Evolutionary conservation across 352 stramenopile genomes (phyloP).

Genomic region (Globisporangium uncinulatum): DNA sequence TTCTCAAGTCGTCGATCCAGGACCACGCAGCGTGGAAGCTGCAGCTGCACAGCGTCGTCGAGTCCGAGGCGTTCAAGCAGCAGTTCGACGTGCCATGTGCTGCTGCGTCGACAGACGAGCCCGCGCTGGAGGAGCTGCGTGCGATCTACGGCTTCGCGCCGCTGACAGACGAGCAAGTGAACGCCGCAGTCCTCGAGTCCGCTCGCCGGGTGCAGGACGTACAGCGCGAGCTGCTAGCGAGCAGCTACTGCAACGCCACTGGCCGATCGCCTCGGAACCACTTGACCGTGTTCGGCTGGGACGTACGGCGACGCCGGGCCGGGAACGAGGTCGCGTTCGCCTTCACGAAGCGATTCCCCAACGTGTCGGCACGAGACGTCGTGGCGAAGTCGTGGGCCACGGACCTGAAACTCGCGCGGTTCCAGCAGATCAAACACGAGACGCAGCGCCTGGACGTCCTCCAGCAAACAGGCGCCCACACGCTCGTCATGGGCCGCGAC

Average conservation of each 20-base stretch:
- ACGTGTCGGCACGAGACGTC: slow-evolving; percentile 22
- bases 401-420: slow-evolving; percentile 26
- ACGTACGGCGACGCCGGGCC: slow-evolving; percentile 25
- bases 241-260: slow-evolving; percentile 14
- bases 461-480: slow-evolving; percentile 30
- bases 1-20: slow-evolving; percentile 39
- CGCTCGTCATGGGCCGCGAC: slow-evolving; percentile 39
- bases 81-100: too few relatives aligned
- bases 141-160: slow-evolving; percentile 30
- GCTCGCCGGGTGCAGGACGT: slow-evolving; percentile 24
- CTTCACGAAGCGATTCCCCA: slow-evolving; percentile 34
- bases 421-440: slow-evolving; percentile 44
- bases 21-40: slow-evolving; percentile 41
- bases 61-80: slow-evolving; percentile 28
- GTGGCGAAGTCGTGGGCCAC: slow-evolving; percentile 39
- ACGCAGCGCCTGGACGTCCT: slow-evolving; percentile 40
- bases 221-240: slow-evolving; percentile 23
- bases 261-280: slow-evolving; percentile 10
- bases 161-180: slow-evolving; percentile 26
- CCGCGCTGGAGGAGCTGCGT: slow-evolving; percentile 27
- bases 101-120: slow-evolving; percentile 6
- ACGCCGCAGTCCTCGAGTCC: slow-evolving; percentile 32
- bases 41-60: slow-evolving; percentile 38
- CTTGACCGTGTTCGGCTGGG: slow-evolving; percentile 38
- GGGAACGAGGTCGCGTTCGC: slow-evolving; percentile 32